Conservation (phyloP, 257 asterid species). For the Solanum piurae region DNA sequence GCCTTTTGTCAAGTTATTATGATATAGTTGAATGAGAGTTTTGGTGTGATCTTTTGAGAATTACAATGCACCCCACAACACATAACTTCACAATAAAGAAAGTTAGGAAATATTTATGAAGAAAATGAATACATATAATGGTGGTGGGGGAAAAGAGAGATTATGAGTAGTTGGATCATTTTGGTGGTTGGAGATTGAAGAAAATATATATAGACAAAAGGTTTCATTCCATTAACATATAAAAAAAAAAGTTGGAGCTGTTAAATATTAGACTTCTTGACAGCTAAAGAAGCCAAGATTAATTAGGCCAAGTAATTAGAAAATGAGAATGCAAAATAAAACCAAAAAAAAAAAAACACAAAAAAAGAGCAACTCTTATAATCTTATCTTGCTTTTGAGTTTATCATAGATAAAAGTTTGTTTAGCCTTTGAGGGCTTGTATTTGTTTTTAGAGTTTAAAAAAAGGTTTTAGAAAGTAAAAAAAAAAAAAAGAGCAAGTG, state of each 20-base stretch:
- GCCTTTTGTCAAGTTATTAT: not conserved
- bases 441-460: not conserved
- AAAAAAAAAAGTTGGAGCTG: slow-evolving; percentile 5
- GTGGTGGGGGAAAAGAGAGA: not conserved
- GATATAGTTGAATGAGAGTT: not conserved
- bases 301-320: not conserved
- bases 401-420: not conserved
- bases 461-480: not conserved
- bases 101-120: not conserved
- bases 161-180: not conserved
- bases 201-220: not conserved
- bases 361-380: not conserved
- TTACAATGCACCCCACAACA: not conserved
- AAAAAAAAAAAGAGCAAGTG: not conserved
- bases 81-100: not conserved
- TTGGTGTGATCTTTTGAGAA: slow-evolving; percentile 1
- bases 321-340: not conserved
- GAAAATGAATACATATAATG: not conserved
- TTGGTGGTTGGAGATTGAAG: slow-evolving; percentile 2
- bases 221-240: not conserved
- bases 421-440: not conserved
- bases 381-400: not conserved
- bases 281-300: slow-evolving; percentile 13
- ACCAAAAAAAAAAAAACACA: no score
- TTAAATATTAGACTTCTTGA: slow-evolving; percentile 20